Evolutionary conservation across 768 basidiomycete genomes (phyloP).

Genomic region (Fomitopsis pulvina): DNA sequence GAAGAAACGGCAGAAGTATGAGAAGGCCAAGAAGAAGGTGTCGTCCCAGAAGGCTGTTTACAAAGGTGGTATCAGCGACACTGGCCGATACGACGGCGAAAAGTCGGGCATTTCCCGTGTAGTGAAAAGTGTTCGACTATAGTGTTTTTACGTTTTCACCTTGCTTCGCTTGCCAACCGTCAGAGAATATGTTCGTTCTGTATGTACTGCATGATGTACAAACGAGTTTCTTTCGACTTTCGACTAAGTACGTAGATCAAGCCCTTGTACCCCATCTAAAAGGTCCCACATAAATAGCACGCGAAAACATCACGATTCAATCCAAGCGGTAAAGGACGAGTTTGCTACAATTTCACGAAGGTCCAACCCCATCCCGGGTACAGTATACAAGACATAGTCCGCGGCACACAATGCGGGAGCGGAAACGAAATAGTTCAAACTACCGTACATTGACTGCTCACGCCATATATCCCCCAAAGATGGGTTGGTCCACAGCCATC

Average conservation of each 20-base stretch:
- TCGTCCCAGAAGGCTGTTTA: slow-evolving; percentile 87
- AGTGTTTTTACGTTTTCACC: neutral
- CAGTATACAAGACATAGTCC: neutral
- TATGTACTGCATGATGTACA: neutral
- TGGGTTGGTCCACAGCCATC: slow-evolving; percentile 16
- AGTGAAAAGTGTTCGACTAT: slow-evolving; percentile 76
- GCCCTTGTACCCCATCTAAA: neutral
- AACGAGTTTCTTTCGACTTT: neutral
- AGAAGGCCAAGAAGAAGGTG: slow-evolving; percentile 91
- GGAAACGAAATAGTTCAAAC: neutral
- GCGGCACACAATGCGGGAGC: neutral
- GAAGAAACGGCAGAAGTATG: slow-evolving; percentile 91
- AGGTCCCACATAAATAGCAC: neutral
- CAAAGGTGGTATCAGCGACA: slow-evolving; percentile 74
- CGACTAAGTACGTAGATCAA: neutral
- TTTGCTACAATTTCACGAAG: neutral
- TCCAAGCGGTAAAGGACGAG: neutral
- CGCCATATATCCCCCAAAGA: neutral
- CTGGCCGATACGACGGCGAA: slow-evolving; percentile 84
- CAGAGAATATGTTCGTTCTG: neutral
- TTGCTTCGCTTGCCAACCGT: neutral
- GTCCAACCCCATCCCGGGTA: neutral
- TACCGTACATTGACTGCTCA: neutral
- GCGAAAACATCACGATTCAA: neutral
- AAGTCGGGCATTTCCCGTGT: slow-evolving; percentile 88